Evolutionary conservation across 495 filamentous ascomycete species (phyloP).

Genomic region (Friedmanniomyces simplex): DNA sequence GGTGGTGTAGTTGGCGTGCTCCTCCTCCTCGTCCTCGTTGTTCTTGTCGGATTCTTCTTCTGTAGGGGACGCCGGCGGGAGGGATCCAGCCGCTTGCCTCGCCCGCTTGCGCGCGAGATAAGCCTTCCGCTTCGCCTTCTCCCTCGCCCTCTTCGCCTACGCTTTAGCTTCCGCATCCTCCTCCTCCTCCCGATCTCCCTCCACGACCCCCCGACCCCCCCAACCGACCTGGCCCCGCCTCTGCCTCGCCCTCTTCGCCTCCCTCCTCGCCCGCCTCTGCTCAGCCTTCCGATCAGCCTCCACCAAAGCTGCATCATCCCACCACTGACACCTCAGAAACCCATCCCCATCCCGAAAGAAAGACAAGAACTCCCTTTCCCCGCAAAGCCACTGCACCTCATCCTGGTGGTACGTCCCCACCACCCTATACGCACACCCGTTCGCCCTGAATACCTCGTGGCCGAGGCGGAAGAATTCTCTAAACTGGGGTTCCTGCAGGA

Average conservation of each 20-base stretch:
- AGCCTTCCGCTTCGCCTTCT: background rate
- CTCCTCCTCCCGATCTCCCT: background rate
- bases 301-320: background rate
- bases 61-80: too few species aligned
- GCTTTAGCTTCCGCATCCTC: background rate
- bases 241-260: background rate
- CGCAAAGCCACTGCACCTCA: background rate
- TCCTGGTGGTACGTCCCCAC: background rate
- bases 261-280: background rate
- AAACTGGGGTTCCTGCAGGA: background rate
- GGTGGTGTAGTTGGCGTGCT: too few species aligned
- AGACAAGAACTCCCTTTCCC: background rate
- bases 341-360: background rate
- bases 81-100: too few species aligned
- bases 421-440: background rate
- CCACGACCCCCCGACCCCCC: background rate
- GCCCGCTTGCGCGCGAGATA: too few species aligned
- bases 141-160: slow-evolving; percentile 10
- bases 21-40: too few species aligned
- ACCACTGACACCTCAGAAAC: background rate
- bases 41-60: too few species aligned
- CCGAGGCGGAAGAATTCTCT: background rate
- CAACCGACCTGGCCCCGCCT: background rate
- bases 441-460: background rate
- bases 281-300: background rate